Base-by-base conservation (phyloP, 106 monocot genomes). In the Triglochin maritima region DNA sequence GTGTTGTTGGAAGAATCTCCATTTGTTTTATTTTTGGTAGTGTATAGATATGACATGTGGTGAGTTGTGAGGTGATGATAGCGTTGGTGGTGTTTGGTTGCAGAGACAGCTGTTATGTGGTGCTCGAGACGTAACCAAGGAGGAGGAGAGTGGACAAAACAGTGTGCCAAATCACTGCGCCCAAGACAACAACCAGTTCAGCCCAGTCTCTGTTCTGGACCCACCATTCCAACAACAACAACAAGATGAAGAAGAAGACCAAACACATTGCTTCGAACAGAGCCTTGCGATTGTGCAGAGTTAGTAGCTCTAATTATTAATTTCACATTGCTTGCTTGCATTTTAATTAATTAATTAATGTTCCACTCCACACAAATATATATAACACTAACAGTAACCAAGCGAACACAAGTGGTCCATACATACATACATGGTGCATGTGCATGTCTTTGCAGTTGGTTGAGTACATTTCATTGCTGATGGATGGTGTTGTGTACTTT, bases 151-250 rank as follows among this genome's bases (percentile, higher is more conserved):
- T 52, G 72, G 47, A 42, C 49, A 42, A 6, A 46, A 11, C 45
- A 62, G 67, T 3, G 49, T 12, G 3, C 15, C 16, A 16, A 7
- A 10, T 6, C 14, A 53, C 61, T 41, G 51, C 10, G 71, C 53
- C 49, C 67, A 72, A 59, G 67, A 78, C 51, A 73, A 79, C 56
- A 41, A 73, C 68, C 79, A 73, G 73, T 64, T 69, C 14, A 79
- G 79, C 67, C 79, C 79, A 12, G 73, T 79, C 53, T 79, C 79
- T 7, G 79, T 79, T 4, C 58, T 79, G 73, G 72, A 73, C 53
- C 72, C 50, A 13, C 67, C 61, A 29, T 78, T 68, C 17, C 4
- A 65, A 10, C 63, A 3, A 63, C 45, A 7, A 46, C 63, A 7
- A 43, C 43, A 58, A 11, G 64, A 71, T 15, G 70, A 63, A 6